Evolutionary conservation across 129 eudicot species (phyloP), one percentile per base, ranked within the genome.

Genomic region (Apium graveolens): DNA sequence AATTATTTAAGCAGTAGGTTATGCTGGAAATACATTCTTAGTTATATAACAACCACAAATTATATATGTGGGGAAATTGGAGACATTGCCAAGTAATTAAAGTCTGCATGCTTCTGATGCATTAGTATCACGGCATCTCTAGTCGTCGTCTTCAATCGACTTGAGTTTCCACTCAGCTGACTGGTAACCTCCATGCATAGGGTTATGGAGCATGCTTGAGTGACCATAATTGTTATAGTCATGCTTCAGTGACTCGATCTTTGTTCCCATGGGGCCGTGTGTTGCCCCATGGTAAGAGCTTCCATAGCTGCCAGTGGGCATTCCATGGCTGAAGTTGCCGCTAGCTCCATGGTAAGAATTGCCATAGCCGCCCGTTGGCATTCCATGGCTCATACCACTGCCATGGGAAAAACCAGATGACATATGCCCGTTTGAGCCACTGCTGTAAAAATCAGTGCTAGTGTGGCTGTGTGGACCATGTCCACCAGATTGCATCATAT

Each of bases 141-240:
- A 84, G 65, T 87, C 88, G 9, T 82, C 87, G 32, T 79, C 84
- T 13, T 81, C 87, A 29, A 87, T 79, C 34, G 80, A 81, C 84
- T 87, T 87, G 62, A 82, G 35, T 69, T 51, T 78, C 90, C 90
- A 87, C 38, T 79, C 66, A n/a, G 78, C 76, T 26, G 77, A 74
- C 78, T 76, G 74, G 76, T 81, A 63, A 63, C 81, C 81, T 76
- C 82, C 87, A 35, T 84, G 84, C 73, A 77, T 38, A n/a, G 51
- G 39, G 73, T 27, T 60, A 27, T 44, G 77, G n/a, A 78, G 17
- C 81, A 78, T 78, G 80, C 62, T 75, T 26, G 84, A 79, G 83
- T 46, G 73, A 76, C 76, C 84, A 43, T 77, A 73, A 17, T 57
- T 66, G 38, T 48, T 70, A 76, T 79, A 78, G 49, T 81, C 90